Base-by-base conservation (phyloP, 768 basidiomycete species). In the Pulveroboletus ravenelii region DNA sequence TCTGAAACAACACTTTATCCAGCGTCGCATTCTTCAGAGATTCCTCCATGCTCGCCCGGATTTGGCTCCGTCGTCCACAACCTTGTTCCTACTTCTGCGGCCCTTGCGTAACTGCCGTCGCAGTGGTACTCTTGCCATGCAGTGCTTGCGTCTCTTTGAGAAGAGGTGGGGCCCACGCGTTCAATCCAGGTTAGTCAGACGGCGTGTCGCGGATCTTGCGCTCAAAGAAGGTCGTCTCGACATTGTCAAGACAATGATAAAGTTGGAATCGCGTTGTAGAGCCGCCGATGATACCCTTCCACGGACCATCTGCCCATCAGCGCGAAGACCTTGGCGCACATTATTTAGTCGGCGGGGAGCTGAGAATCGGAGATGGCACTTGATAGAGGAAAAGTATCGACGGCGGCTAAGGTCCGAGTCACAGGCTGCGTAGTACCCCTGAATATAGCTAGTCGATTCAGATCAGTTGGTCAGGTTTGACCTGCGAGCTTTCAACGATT, bases 181-280 rank as follows among this genome's bases (percentile, higher is more conserved):
- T 6, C 78, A 78, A 56, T 80, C 85, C 67, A 70, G 74, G 45
- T 69, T 73, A 18, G 85, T 89, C 18, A 75, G 78, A 59, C 77
- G 81, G 50, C 78, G 83, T 37, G 65, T 89, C 46, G 75, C 76
- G 6, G 67, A 64, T 37, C 70, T 85, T 41, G 86, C 85, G 29
- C 59, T 84, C 48, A 85, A 83, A 63, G 80, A 89, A 69, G 79
- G 83, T 14, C 76, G 82, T 40, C 65, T 71, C 53, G 80, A 81
- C 58, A 76, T 85, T 50, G 67, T 63, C 35, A 54, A 46, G 18
- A 47, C 54, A 27, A 67, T 70, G 53, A 42, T 63, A 23, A 55
- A 39, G 51, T 45, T 51, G 41, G 58, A 65, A 36, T 14, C 42
- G 32, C 47, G 60, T 17, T 30, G 48, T 37, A 55, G 50, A 41